Conservation (phyloP, 441 rosid genomes). For the Erysimum pusillum region DNA sequence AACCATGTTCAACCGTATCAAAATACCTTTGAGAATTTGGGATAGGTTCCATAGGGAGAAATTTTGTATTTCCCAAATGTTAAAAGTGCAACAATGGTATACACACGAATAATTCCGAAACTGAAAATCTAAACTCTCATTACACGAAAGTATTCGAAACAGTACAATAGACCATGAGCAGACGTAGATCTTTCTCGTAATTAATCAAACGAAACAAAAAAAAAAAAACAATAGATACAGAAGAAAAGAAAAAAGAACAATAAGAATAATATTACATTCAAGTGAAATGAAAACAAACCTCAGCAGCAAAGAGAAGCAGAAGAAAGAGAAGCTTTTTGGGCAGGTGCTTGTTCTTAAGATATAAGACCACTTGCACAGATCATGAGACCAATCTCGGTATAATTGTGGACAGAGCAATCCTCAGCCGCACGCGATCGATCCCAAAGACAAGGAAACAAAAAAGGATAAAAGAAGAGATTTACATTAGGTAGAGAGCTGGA, state of each 20-base stretch:
- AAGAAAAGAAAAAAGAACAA: neutral
- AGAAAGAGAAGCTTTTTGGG: slow-evolving; percentile 40
- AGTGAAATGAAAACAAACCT: slow-evolving; percentile 33
- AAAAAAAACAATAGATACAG: slow-evolving; percentile 32
- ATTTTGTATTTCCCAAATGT: neutral
- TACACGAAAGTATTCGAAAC: slow-evolving; percentile 11
- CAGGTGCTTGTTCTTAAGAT: slow-evolving; percentile 35
- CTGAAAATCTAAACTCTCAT: slow-evolving; percentile 14
- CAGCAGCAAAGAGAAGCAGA: slow-evolving; percentile 29
- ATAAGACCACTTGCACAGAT: slow-evolving; percentile 22
- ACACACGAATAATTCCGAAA: neutral
- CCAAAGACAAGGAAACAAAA: slow-evolving; percentile 22
- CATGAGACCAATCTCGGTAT: slow-evolving; percentile 12
- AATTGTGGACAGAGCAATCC: slow-evolving; percentile 31
- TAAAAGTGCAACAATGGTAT: slow-evolving; percentile 2
- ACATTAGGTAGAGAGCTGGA: slow-evolving; percentile 76
- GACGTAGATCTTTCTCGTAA: slow-evolving; percentile 1
- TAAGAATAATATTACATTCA: slow-evolving; percentile 29
- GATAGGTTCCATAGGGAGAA: neutral
- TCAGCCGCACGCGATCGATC: slow-evolving; percentile 25
- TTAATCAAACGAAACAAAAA: neutral
- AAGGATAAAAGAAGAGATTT: slow-evolving; percentile 13
- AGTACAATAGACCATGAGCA: neutral
- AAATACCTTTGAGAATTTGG: neutral
- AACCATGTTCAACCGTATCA: neutral